Conservation (phyloP, 106 monocot genomes). For the Allium cepa region DNA sequence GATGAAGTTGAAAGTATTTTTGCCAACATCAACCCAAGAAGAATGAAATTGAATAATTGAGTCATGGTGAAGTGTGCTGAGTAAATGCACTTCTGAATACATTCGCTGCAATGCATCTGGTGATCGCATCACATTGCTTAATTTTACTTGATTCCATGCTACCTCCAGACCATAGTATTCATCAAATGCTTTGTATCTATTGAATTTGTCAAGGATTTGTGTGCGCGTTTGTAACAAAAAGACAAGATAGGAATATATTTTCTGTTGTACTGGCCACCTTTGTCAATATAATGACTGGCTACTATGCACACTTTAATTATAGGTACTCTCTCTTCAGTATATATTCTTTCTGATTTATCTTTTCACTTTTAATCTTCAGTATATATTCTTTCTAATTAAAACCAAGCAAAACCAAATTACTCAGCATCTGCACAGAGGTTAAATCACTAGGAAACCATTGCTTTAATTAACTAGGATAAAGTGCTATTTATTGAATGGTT, state of each 20-base stretch:
- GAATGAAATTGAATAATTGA: slow-evolving; percentile 77
- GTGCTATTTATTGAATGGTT: no score
- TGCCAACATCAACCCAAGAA: slow-evolving; percentile 63
- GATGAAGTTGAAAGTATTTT: slow-evolving; percentile 96
- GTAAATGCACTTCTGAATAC: slow-evolving; percentile 90
- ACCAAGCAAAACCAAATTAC: no score
- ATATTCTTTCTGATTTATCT: not conserved
- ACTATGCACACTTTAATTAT: no score
- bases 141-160: slow-evolving; percentile 88
- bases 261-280: not conserved
- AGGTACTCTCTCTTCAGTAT: no score
- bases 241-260: not conserved
- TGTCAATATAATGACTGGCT: no score
- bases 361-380: not conserved
- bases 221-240: not conserved
- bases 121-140: slow-evolving; percentile 59
- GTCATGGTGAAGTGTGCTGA: slow-evolving; percentile 69
- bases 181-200: slow-evolving; percentile 89
- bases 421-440: no score
- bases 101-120: slow-evolving; percentile 73
- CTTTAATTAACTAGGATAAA: no score
- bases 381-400: no score
- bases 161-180: slow-evolving; percentile 75
- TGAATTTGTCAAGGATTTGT: slow-evolving; percentile 19
- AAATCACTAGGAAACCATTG: no score